phyloP scores from a whole-genome alignment of 1,139 yeast species.

The Pneumocystis sp. region DNA sequence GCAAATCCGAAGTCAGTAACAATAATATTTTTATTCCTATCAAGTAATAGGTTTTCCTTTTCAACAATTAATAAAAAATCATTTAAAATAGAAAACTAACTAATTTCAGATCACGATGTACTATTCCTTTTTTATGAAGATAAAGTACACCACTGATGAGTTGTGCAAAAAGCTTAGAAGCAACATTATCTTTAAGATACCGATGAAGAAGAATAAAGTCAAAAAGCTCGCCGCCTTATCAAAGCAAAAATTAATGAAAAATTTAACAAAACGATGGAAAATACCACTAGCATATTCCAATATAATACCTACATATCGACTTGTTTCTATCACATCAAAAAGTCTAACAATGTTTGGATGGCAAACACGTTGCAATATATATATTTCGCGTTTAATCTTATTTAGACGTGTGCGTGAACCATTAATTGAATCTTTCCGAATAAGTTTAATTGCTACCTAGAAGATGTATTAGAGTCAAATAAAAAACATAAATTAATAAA shows the following conservation, averaged over 20 bases:
- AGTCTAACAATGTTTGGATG: conserved; percentile 89
- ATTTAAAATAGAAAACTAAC: conserved; percentile 20
- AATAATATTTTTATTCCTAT: conserved; percentile 64
- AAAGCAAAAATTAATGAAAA: not conserved
- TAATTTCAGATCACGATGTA: conserved; percentile 65
- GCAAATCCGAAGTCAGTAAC: conserved; percentile 86
- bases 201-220: conserved; percentile 81
- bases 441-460: conserved; percentile 80
- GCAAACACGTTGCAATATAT: conserved; percentile 65
- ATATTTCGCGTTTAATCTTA: conserved; percentile 84
- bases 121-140: conserved; percentile 69
- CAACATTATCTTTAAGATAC: conserved; percentile 69
- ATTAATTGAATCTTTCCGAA: conserved; percentile 77
- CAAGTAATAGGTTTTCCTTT: conserved; percentile 46
- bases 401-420: conserved; percentile 39
- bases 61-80: not conserved
- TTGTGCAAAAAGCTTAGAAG: conserved; percentile 82
- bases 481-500: not conserved
- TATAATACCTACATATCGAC: conserved; percentile 89
- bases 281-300: conserved; percentile 75
- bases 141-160: conserved; percentile 86
- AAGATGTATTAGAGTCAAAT: conserved; percentile 20
- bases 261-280: not conserved
- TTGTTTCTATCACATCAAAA: conserved; percentile 87
- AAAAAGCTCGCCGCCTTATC: conserved; percentile 67